Evolutionary conservation across 2,329 filamentous ascomycete genomes (phyloP).

Genomic region (Apiospora phragmitis): DNA sequence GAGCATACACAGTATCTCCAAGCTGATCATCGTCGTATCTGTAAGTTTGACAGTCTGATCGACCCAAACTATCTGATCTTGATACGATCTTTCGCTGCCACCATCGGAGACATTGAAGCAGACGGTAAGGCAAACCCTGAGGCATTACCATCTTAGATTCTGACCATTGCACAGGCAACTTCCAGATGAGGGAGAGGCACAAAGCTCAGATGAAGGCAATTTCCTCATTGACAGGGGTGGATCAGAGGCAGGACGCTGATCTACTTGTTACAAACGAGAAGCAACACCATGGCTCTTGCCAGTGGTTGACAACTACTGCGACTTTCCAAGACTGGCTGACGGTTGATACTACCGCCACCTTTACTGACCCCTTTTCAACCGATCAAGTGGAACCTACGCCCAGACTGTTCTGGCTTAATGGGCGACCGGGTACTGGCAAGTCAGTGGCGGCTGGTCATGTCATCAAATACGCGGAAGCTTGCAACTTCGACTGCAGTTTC

Average conservation of each 20-base stretch:
- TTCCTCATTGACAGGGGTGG: not conserved
- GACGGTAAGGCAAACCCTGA: constrained; percentile 14
- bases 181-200: not conserved
- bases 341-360: not conserved
- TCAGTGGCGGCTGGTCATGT: constrained; percentile 17
- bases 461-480: constrained; percentile 13
- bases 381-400: not conserved
- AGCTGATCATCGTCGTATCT: constrained; percentile 33
- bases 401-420: constrained; percentile 28
- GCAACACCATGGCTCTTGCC: not conserved
- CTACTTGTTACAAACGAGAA: not conserved
- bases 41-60: constrained; percentile 29
- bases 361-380: not conserved
- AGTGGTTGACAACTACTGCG: not conserved
- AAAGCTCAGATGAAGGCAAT: not conserved
- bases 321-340: constrained; percentile 1
- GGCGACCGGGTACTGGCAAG: constrained; percentile 24
- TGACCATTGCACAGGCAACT: not conserved
- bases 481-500: constrained; percentile 14
- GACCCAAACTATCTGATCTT: constrained; percentile 29
- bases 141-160: no score
- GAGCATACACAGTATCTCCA: constrained; percentile 19
- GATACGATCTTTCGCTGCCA: constrained; percentile 23
- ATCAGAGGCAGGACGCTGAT: not conserved
- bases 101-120: constrained; percentile 20